Evolutionary conservation across 1,284 basidiomycete genomes (phyloP).

Genomic region (Thecaphora frezii): DNA sequence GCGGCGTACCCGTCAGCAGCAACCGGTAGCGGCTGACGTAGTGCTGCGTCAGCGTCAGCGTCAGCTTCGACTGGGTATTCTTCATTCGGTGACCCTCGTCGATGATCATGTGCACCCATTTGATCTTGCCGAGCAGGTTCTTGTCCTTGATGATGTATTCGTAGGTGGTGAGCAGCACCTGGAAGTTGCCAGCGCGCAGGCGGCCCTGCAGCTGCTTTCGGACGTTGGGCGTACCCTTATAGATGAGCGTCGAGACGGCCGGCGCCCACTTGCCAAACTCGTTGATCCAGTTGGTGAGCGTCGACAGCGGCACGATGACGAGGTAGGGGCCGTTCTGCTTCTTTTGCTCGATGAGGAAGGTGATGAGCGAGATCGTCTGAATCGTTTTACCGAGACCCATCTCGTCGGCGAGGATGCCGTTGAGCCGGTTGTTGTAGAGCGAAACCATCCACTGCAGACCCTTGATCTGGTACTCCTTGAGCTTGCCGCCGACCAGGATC

Average conservation of each 20-base stretch:
- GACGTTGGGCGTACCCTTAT: constrained; percentile 57
- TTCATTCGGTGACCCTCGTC: constrained; percentile 93
- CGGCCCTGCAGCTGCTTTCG: constrained; percentile 52
- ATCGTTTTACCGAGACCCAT: constrained; percentile 60
- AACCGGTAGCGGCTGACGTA: constrained; percentile 92
- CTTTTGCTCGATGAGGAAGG: constrained; percentile 59
- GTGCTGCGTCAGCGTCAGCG: constrained; percentile 86
- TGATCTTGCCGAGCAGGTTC: constrained; percentile 58
- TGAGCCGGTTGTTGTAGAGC: constrained; percentile 59
- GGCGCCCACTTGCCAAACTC: constrained; percentile 59
- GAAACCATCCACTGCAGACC: constrained; percentile 60
- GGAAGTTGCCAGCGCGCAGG: constrained; percentile 53
- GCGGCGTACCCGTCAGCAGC: constrained; percentile 94
- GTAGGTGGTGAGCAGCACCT: constrained; percentile 58
- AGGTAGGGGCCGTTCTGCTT: constrained; percentile 58
- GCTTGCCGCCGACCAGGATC: constrained; percentile 68
- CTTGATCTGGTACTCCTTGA: constrained; percentile 60
- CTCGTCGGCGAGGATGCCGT: constrained; percentile 59
- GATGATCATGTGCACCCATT: constrained; percentile 59
- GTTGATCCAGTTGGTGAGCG: constrained; percentile 59
- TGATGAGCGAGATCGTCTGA: constrained; percentile 59
- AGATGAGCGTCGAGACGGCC: constrained; percentile 52
- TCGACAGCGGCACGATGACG: constrained; percentile 59
- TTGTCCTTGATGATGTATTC: constrained; percentile 60
- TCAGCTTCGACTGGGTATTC: constrained; percentile 93